phyloP scores from a whole-genome alignment of 2,329 filamentous ascomycete genomes.

The Ascochyta lentis region DNA sequence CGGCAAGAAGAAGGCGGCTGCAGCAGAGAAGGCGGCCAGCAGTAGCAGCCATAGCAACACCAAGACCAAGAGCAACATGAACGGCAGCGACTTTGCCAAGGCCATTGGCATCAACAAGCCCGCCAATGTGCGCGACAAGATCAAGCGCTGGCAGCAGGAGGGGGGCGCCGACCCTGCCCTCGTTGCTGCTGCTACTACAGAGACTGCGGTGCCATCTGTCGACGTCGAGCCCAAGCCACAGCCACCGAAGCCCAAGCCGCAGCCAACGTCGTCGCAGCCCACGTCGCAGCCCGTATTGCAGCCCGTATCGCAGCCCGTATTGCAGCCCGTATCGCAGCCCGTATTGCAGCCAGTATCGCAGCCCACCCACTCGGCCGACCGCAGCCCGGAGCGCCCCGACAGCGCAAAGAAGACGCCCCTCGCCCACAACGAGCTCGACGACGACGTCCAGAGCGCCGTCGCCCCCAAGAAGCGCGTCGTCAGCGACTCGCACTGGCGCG shows the following conservation, averaged over 20 bases:
- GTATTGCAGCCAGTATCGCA: slow-evolving; percentile 29
- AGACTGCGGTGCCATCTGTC: not conserved
- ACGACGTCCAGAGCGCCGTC: slow-evolving; percentile 58
- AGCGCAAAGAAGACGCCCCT: slow-evolving; percentile 40
- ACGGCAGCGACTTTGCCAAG: slow-evolving; percentile 48
- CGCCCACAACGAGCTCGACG: slow-evolving; percentile 50
- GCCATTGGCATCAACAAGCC: slow-evolving; percentile 51
- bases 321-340: slow-evolving; percentile 19
- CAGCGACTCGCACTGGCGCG: slow-evolving; percentile 87
- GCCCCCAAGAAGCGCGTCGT: slow-evolving; percentile 90
- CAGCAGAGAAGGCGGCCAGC: slow-evolving; percentile 28
- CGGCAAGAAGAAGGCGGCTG: slow-evolving; percentile 34
- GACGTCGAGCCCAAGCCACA: slow-evolving; percentile 1
- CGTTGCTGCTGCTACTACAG: not conserved
- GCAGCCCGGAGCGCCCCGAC: slow-evolving; percentile 37
- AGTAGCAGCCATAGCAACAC: too few relatives aligned
- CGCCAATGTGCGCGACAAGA: slow-evolving; percentile 71
- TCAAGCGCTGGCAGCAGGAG: slow-evolving; percentile 83
- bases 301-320: slow-evolving; percentile 25
- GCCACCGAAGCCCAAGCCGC: too few relatives aligned
- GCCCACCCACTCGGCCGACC: slow-evolving; percentile 33
- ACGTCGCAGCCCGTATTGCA: slow-evolving; percentile 29
- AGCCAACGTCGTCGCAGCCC: slow-evolving; percentile 8
- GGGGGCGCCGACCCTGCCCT: slow-evolving; percentile 65
- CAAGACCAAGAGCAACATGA: slow-evolving; percentile 26